Conservation (phyloP, 192 early-diverging fungal genomes). For the Umbelopsis sp. region DNA sequence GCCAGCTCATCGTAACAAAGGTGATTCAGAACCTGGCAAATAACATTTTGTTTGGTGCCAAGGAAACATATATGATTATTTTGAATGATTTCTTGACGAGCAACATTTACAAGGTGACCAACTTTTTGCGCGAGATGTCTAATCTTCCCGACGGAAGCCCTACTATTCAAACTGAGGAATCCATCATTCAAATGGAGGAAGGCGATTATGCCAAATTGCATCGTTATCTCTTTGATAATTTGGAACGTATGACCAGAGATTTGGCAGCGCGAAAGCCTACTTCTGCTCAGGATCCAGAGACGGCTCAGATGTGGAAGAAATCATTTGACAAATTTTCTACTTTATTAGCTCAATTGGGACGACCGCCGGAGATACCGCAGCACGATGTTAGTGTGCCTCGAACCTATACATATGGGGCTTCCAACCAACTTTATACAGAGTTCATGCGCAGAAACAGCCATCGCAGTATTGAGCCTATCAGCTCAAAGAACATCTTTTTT, state of each 20-base stretch:
- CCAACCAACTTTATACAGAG: conserved; percentile 57
- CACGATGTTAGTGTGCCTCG: conserved; percentile 49
- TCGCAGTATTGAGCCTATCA: conserved; percentile 68
- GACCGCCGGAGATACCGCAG: conserved; percentile 71
- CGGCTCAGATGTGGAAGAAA: conserved; percentile 59
- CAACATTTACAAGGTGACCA: conserved; percentile 80
- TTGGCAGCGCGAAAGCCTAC: conserved; percentile 59
- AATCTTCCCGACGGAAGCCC: conserved; percentile 26
- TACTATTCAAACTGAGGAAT: neutral
- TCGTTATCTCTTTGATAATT: conserved; percentile 66
- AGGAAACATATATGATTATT: conserved; percentile 92
- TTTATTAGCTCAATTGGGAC: conserved; percentile 86
- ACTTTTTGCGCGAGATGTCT: conserved; percentile 82
- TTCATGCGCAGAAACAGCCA: conserved; percentile 74
- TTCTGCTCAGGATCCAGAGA: conserved; percentile 35
- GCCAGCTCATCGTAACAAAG: conserved; percentile 89
- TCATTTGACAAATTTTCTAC: conserved; percentile 81
- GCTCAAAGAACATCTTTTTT: conserved; percentile 77
- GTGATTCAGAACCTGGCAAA: conserved; percentile 97
- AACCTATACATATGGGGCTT: conserved; percentile 53
- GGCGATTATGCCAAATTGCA: conserved; percentile 48
- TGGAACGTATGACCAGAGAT: conserved; percentile 72
- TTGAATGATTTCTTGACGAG: conserved; percentile 87
- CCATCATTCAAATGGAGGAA: conserved; percentile 33
- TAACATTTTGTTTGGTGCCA: conserved; percentile 91